Base-by-base conservation (phyloP, 768 basidiomycete genomes). In the Tylopilus plumbeoviolaceoides region DNA sequence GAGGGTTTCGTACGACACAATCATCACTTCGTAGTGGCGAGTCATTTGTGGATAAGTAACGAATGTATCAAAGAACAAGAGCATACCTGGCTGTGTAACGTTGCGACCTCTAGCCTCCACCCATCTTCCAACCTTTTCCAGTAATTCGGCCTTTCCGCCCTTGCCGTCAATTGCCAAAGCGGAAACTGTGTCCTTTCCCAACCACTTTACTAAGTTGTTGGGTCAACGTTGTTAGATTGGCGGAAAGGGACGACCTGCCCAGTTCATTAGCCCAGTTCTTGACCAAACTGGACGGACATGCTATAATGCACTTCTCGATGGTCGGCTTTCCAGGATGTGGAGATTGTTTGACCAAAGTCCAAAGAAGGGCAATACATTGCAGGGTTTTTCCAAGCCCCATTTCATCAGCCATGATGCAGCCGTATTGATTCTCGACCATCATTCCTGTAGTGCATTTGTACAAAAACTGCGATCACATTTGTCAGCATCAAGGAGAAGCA, bases 251-350 rank as follows among this genome's bases (percentile, higher is more conserved):
- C 3, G 31, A 72, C 79, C 48, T 55, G 86, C 95, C 82, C 27
- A 98, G 77, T 71, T 99, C 97, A 67, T 98, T 98, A 0, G 92
- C 95, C 97, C 97, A 99, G 62, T 98, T 98, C 67, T 90, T 91
- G 28, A 99, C 97, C 55, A 99, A 73, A 77, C 91, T 95, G 9
- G 93, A 91, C 1, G 97, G 97, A 69, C 97, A 99, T 1, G 85
- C 95, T 60, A 99, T 97, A 66, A 99, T 94, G 54, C 89, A 94
- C 70, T 98, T 99, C 65, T 98, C 95, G 57, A 98, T 94, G 0
- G 90, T 85, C 2, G 86, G 78, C 69, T 87, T 97, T 27, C 87
- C 83, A 0, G 94, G 75, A 47, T 85, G 83, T 0, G 97, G 93
- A 0, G 97, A 98, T 64, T 99, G 97, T 70, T 93, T 97, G 46